These are phyloP conservation scores for Colletotrichum sansevieriae DNA, from an alignment of 2,329 filamentous ascomycete species.

Conservation along the genomic window DNA sequence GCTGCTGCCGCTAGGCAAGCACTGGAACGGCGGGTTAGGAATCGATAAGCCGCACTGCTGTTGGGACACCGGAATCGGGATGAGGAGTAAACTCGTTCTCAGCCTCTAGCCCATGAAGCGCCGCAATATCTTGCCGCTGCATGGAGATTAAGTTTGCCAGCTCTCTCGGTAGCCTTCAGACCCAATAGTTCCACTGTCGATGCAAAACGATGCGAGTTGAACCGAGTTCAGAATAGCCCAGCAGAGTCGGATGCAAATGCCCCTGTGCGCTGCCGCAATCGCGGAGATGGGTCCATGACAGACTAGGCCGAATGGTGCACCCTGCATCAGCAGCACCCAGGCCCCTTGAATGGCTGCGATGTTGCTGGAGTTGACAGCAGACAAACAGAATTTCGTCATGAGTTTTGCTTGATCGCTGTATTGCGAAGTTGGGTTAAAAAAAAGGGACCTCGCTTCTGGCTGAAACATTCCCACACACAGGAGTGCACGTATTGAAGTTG, in stretches of 20 bases:
- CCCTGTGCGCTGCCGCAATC: slow-evolving; percentile 27
- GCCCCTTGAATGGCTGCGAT: slow-evolving; percentile 18
- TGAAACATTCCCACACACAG: slow-evolving; percentile 22
- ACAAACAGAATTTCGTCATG: slow-evolving; percentile 41
- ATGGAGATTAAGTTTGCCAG: slow-evolving; percentile 1
- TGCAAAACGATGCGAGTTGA: slow-evolving; percentile 21
- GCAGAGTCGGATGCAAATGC: slow-evolving; percentile 35
- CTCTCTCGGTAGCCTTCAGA: slow-evolving; percentile 13
- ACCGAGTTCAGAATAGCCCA: slow-evolving; percentile 32
- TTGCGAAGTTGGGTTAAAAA: slow-evolving; percentile 5
- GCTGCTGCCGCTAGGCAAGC: slow-evolving; percentile 23
- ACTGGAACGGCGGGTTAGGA: slow-evolving; percentile 6
- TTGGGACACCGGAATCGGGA: slow-evolving; percentile 21
- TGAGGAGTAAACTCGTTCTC: slow-evolving; percentile 12
- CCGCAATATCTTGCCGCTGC: slow-evolving; percentile 6
- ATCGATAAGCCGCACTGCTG: slow-evolving; percentile 22
- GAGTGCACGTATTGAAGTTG: slow-evolving; percentile 26
- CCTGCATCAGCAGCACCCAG: slow-evolving; percentile 14
- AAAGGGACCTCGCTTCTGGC: slow-evolving; percentile 1
- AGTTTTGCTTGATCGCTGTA: slow-evolving; percentile 24
- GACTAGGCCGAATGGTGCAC: slow-evolving; percentile 24
- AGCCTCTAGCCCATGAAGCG: slow-evolving; percentile 11
- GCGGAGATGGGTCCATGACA: slow-evolving; percentile 31
- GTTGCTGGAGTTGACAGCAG: slow-evolving; percentile 1
- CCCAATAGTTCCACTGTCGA: slow-evolving; percentile 26